Conservation (phyloP, 2,329 filamentous ascomycete species). For the Byssochlamys sp. region DNA sequence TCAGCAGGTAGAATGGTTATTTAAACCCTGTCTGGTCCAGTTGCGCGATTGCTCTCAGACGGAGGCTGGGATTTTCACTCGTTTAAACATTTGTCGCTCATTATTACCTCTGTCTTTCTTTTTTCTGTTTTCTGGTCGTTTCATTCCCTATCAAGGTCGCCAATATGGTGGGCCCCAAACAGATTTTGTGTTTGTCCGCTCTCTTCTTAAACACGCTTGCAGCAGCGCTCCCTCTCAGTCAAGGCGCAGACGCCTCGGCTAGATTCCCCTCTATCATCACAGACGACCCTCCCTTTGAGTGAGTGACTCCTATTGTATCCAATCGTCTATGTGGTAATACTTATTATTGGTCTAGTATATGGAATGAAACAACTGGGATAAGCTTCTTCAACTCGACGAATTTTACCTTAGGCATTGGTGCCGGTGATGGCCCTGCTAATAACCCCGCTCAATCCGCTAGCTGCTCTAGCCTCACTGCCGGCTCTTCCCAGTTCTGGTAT, state of each 20-base stretch:
- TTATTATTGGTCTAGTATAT: not conserved
- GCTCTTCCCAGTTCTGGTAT: constrained; percentile 17
- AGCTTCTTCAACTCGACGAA: not conserved
- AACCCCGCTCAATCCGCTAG: not conserved
- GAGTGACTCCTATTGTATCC: not conserved
- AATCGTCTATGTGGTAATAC: not conserved
- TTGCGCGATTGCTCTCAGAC: not conserved
- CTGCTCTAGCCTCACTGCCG: constrained; percentile 2
- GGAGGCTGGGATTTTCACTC: not conserved
- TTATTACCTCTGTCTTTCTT: not conserved
- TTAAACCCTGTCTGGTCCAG: not conserved
- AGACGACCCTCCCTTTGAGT: not conserved
- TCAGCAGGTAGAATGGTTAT: not conserved
- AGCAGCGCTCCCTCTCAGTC: constrained; percentile 1
- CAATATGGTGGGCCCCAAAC: not conserved
- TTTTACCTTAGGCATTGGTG: not conserved
- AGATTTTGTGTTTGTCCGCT: not conserved
- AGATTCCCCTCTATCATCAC: not conserved
- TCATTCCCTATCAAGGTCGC: not conserved
- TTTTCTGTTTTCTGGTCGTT: not conserved
- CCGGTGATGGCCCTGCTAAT: not conserved
- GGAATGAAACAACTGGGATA: not conserved
- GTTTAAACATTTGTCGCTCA: not conserved
- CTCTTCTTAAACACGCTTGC: not conserved
- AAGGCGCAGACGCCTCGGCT: not conserved